Evolutionary conservation across 108 stramenopile species (phyloP), one percentile per base, ranked within the genome.

Genomic region (Mayamaea pseudoterrestris): DNA sequence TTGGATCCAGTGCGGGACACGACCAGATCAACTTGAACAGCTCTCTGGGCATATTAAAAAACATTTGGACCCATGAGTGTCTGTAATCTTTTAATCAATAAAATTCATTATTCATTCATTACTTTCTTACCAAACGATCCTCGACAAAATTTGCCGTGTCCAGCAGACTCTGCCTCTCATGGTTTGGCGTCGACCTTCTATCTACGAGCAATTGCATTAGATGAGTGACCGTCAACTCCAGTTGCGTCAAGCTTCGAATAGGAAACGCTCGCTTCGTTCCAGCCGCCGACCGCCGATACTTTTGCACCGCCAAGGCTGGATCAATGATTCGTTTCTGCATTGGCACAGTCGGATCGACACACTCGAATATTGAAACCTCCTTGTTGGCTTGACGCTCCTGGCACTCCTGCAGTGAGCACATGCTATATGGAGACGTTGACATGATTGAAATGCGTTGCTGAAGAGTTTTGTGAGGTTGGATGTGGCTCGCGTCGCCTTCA

Each of bases 281-380:
- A 13, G 73, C 73, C 13, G 73, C 73, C 52, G 73, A 69, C 20
- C 73, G 64, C 37, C 64, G 47, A 34, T 69, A 74, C 42, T 66
- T 69, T 22, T 42, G 27, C 3, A 74, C 41, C 21, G 68, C 64
- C 12, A 63, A 30, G 1, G 29, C 9, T 7, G 68, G 65, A 55
- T 74, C 73, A 28, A 67, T 29, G 3, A 48, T 42, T 13, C 67
- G 3, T 21, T 2, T 5, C 24, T 21, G 14, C 9, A 5, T 44
- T 41, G 41, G 41, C 9, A 41, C 6, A 17, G 9, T 9, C 6
- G n/a, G 11, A 34, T 34, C 12, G n/a, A n/a, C 16, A 25, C 21
- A 2, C 18, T 74, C 72, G 7, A 68, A 59, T 17, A 59, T 53
- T 14, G 66, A 68, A 13, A 74, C 51, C 51, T 74, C 63, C 21